A percentile compares a stretch with the other conserved stretches of the same genome.
Conservation (phyloP, 345 rosid genomes). For the Brassica juncea region DNA sequence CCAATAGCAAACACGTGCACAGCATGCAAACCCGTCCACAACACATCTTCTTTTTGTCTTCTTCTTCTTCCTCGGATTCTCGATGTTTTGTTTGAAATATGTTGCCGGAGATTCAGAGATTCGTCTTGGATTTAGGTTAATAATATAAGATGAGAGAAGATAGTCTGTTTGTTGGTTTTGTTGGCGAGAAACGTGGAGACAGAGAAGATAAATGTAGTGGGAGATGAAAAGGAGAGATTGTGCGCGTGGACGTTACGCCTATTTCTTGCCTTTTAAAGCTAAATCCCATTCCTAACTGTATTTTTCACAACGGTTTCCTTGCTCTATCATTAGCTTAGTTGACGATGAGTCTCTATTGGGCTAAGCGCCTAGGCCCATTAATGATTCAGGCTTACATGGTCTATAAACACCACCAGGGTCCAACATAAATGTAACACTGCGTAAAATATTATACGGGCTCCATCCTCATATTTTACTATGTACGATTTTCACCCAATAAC, state of each 20-base stretch:
- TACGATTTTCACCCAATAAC: no score
- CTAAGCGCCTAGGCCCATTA: not conserved
- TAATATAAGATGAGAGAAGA: not conserved
- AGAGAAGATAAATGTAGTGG: slow-evolving; percentile 23
- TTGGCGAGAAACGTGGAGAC: slow-evolving; percentile 33
- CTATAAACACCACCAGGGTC: no score
- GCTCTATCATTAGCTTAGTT: not conserved
- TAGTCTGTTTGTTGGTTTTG: slow-evolving; percentile 7
- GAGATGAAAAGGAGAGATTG: not conserved
- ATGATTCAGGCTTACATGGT: not conserved
- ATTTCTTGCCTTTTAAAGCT: slow-evolving; percentile 34
- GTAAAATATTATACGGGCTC: no score
- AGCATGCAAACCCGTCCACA: slow-evolving; percentile 73
- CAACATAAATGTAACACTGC: no score
- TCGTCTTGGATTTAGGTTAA: slow-evolving; percentile 4
- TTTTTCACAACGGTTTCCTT: not conserved
- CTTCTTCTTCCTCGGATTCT: not conserved
- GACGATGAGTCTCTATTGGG: not conserved
- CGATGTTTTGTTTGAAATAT: not conserved
- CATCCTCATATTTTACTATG: no score
- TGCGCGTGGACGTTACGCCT: slow-evolving; percentile 29
- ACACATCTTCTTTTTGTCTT: slow-evolving; percentile 54
- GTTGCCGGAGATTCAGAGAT: slow-evolving; percentile 41
- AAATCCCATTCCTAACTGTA: slow-evolving; percentile 10
- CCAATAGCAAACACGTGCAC: slow-evolving; percentile 67